Evolutionary conservation across 345 rosid genomes (phyloP), one percentile per base, ranked within the genome.

Genomic region (Ceriops zippeliana): DNA sequence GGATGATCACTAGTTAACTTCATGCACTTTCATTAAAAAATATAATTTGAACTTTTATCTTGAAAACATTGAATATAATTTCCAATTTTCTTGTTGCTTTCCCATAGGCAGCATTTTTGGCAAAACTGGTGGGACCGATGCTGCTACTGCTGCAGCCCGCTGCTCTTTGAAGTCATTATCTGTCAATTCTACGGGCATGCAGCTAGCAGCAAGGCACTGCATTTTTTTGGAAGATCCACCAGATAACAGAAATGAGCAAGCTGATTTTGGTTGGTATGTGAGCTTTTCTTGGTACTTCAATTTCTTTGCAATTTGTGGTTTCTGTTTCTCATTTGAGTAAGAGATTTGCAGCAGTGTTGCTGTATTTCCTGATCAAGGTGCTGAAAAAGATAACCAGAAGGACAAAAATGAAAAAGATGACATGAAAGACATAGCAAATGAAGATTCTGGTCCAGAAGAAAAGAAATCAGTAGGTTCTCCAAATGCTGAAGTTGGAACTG

Each of bases 141-240:
- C 83, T 72, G 91, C 91, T 63, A 81, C 89, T 70, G 97, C 93
- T 73, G 86, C 93, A 30, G 85, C 95, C 26, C 80, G 76, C 51
- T 70, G 76, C 76, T 87, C 97, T 68, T 73, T 90, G 69, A 95
- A 91, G 82, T 85, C 89, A 6, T 59, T 84, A 52, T 73, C 82
- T 64, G 65, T 83, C 61, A 84, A 74, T 69, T 83, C 93, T 63
- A 79, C 86, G 31, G 87, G 89, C 42, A 11, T 86, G 80, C 84
- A 81, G 80, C 87, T 95, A 77, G 97, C 96, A 66, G 74, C 90
- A 74, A 86, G 83, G 79, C 96, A 95, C 75, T 91, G 96, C 82
- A 88, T 87, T 83, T 67, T 90, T 69, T 84, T 95, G 84, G 93
- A 90, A 80, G 96, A 92, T 78, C 90, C 98, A 63, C 96, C 97